Conservation (phyloP, 2,329 filamentous ascomycete genomes). For the Sphaerulina vaccinii region DNA sequence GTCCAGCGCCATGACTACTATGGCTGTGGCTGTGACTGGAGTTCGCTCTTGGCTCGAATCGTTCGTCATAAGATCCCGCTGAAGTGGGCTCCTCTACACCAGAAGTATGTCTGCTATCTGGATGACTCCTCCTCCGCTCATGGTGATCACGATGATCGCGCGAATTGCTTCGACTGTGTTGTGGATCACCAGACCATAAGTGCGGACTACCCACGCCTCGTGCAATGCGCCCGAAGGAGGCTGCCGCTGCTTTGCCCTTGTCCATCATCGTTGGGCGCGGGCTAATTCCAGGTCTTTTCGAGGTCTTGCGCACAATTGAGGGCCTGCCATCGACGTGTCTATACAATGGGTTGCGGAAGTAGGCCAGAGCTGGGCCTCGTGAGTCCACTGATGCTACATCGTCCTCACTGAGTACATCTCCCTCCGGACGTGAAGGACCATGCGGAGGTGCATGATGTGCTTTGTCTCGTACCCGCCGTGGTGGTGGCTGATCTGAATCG, state of each 20-base stretch:
- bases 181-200: slow-evolving; percentile 36
- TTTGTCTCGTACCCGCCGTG: slow-evolving; percentile 25
- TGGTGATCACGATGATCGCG: slow-evolving; percentile 28
- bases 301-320: slow-evolving; percentile 42
- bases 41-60: slow-evolving; percentile 14
- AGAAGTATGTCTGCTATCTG: slow-evolving; percentile 29
- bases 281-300: slow-evolving; percentile 34
- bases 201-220: slow-evolving; percentile 38
- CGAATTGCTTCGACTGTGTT: slow-evolving; percentile 29
- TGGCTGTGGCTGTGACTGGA: slow-evolving; percentile 20
- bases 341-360: slow-evolving; percentile 52
- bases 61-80: slow-evolving; percentile 19
- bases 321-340: slow-evolving; percentile 47
- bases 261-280: slow-evolving; percentile 36
- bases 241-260: slow-evolving; percentile 39
- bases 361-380: slow-evolving; percentile 45
- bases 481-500: slow-evolving; percentile 23
- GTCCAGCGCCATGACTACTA: slow-evolving; percentile 10
- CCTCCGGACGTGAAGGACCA: slow-evolving; percentile 22
- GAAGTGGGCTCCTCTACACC: slow-evolving; percentile 18
- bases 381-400: slow-evolving; percentile 45
- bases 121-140: slow-evolving; percentile 24
- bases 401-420: slow-evolving; percentile 31
- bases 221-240: slow-evolving; percentile 38
- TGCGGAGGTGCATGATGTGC: slow-evolving; percentile 13